Evolutionary conservation across 2,329 filamentous ascomycete genomes (phyloP).

Genomic region (Trematosphaeria pertusa): DNA sequence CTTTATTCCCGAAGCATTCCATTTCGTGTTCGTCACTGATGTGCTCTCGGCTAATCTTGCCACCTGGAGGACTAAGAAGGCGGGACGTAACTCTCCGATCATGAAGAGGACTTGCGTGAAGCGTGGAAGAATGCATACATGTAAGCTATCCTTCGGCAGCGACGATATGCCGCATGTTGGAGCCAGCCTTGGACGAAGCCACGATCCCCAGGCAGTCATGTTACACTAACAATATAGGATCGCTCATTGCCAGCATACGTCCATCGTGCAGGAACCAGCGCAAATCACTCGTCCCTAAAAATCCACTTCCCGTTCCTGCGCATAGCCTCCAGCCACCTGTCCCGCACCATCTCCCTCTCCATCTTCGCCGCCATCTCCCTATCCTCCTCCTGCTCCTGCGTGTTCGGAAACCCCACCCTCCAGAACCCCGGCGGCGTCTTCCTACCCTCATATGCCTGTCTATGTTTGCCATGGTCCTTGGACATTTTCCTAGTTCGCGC

Average conservation of each 20-base stretch:
- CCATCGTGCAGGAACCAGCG: too few relatives aligned
- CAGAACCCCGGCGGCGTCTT: slow-evolving; percentile 87
- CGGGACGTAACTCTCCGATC: neutral
- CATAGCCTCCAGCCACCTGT: slow-evolving; percentile 83
- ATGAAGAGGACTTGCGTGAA: too few relatives aligned
- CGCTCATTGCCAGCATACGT: too few relatives aligned
- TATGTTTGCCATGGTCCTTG: slow-evolving; percentile 78
- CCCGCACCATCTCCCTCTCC: slow-evolving; percentile 70
- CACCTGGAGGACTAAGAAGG: neutral
- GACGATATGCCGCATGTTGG: too few relatives aligned
- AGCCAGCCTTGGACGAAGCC: too few relatives aligned
- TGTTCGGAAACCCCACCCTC: slow-evolving; percentile 86
- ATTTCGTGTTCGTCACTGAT: neutral
- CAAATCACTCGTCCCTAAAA: slow-evolving; percentile 78
- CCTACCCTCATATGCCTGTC: slow-evolving; percentile 73
- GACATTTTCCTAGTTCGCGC: slow-evolving; percentile 77
- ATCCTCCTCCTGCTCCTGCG: slow-evolving; percentile 77
- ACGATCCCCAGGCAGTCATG: too few relatives aligned
- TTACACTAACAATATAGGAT: too few relatives aligned
- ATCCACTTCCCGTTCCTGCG: slow-evolving; percentile 76
- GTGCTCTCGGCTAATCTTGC: neutral
- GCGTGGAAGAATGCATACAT: too few relatives aligned
- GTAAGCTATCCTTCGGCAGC: too few relatives aligned
- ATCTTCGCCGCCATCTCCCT: slow-evolving; percentile 68
- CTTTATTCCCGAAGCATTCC: neutral